phyloP scores from a whole-genome alignment of 306 rosid genomes.

The Mucuna pruriens region DNA sequence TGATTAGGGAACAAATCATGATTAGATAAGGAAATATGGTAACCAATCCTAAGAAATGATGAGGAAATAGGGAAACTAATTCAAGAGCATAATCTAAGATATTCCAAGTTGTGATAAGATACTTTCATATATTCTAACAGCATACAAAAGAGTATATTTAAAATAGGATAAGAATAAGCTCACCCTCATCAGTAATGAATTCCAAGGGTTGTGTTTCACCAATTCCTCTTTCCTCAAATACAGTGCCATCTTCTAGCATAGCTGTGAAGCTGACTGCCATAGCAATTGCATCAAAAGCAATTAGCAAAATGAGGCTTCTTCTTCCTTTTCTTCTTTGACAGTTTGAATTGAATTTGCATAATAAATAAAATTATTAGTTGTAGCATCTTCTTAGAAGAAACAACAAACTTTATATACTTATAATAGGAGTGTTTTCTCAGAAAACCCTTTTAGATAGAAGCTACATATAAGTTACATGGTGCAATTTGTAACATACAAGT shows the following conservation, averaged over 20 bases:
- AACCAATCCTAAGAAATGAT: not conserved
- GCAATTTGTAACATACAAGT: not conserved
- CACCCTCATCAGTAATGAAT: slow-evolving; percentile 75
- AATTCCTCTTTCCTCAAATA: slow-evolving; percentile 70
- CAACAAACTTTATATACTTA: not conserved
- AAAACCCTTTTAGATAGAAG: not conserved
- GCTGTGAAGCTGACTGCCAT: slow-evolving; percentile 62
- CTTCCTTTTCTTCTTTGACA: not conserved
- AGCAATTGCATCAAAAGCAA: slow-evolving; percentile 27
- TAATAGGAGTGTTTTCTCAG: not conserved
- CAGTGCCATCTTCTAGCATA: slow-evolving; percentile 66
- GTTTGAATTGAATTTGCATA: not conserved
- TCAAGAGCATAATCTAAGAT: not conserved
- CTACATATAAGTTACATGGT: not conserved
- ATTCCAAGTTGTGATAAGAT: not conserved
- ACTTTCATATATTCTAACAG: not conserved
- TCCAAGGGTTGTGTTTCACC: slow-evolving; percentile 59
- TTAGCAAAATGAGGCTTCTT: slow-evolving; percentile 1
- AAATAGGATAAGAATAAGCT: slow-evolving; percentile 22
- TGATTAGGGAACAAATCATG: not conserved
- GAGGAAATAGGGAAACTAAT: not conserved
- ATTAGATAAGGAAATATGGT: not conserved
- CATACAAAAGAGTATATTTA: not conserved
- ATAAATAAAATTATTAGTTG: not conserved
- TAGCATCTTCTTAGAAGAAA: not conserved